A percentile compares a stretch with the other conserved stretches of the same genome.
Conservation (phyloP, 345 rosid species). For the Ceriops tagal region DNA sequence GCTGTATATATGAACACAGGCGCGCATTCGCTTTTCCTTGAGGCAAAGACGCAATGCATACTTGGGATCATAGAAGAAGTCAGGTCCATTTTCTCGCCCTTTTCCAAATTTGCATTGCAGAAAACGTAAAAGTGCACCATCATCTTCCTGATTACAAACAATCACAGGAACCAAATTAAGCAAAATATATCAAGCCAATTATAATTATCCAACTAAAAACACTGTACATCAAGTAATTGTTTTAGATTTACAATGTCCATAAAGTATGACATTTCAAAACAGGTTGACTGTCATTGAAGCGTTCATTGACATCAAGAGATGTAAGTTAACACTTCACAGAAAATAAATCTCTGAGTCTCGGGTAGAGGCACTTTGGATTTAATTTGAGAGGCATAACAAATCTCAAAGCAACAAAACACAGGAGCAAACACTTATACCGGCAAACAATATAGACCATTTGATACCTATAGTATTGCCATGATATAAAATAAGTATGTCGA, state of each 20-base stretch:
- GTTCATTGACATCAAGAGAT: too few relatives aligned
- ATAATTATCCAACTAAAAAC: background rate
- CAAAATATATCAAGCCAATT: background rate
- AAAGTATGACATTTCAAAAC: too few relatives aligned
- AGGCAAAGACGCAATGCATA: constrained; percentile 97
- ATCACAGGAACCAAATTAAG: background rate
- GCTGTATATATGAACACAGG: constrained; percentile 95
- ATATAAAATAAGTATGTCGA: background rate
- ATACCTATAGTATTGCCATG: background rate
- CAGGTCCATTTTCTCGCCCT: constrained; percentile 85
- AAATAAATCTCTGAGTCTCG: too few relatives aligned
- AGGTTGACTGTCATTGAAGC: too few relatives aligned
- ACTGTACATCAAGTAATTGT: too few relatives aligned
- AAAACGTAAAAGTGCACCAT: constrained; percentile 82
- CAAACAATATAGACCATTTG: too few relatives aligned
- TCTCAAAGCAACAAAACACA: too few relatives aligned
- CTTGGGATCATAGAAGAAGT: constrained; percentile 95
- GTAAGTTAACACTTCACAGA: too few relatives aligned
- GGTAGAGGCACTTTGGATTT: too few relatives aligned
- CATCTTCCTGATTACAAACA: constrained; percentile 66
- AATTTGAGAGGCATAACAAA: too few relatives aligned
- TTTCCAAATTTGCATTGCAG: constrained; percentile 96
- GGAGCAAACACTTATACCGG: too few relatives aligned
- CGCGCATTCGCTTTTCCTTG: constrained; percentile 91
- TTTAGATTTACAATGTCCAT: too few relatives aligned